Base-by-base conservation (phyloP, 345 rosid species). In the Citrus unshiu region DNA sequence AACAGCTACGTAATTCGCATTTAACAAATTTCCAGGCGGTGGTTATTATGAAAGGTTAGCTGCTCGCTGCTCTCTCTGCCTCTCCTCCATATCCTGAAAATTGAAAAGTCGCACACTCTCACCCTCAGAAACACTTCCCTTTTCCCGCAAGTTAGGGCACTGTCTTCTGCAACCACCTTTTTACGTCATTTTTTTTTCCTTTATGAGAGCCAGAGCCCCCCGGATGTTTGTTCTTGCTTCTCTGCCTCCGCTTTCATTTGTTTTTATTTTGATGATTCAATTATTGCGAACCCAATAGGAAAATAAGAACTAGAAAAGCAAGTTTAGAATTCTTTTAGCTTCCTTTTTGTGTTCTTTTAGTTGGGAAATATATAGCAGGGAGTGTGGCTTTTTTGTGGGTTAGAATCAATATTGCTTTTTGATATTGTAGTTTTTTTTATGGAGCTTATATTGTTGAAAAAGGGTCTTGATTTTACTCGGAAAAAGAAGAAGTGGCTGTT, bases 401-500 rank as follows among this genome's bases (percentile, higher is more conserved):
- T 18, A 29, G 14, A 30, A 29, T 34, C 54, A 6, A 35, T 30
- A 58, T 34, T 35, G 49, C 7, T 22, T 58, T 57, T 61, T 29
- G 25, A 24, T 61, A 16, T 37, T 51, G 56, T 68, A 13, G 18
- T 74, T 60, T 75, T 62, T 62, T 54, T 18, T 49, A 93, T 93
- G 98, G 98, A 91, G 58, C 30, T 85, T 77, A 75, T 81, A 19
- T 82, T 88, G 79, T 78, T 81, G 73, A 84, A 78, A 77, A 91
- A 72, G 78, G 86, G 93, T 71, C 72, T 90, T 70, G 81, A 83
- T 82, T 83, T 88, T 60, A 46, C 87, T 9, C 22, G 78, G 69
- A 91, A 75, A 83, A 87, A 82, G 84, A 95, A 87, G 71, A 90
- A 85, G 37, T 88, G 88, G 95, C 81, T 90, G 80, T 70, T 89